phyloP scores from a whole-genome alignment of 2,329 filamentous ascomycete genomes.

The Trichoderma citrinoviride region DNA sequence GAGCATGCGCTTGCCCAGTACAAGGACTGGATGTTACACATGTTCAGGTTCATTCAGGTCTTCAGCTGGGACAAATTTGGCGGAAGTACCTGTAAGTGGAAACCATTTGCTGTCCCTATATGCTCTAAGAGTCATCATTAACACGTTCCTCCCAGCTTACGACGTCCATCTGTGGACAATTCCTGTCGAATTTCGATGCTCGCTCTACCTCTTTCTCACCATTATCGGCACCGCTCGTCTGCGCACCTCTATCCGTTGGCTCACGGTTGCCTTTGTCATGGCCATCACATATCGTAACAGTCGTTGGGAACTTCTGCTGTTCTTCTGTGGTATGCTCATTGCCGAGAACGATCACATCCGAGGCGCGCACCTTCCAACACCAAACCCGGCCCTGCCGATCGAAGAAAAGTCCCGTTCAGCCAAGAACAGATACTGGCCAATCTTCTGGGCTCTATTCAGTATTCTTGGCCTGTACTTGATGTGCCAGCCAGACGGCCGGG shows the following conservation, averaged over 20 bases:
- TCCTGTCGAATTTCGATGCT: constrained; percentile 58
- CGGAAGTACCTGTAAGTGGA: constrained; percentile 43
- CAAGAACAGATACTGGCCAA: constrained; percentile 21
- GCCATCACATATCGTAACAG: constrained; percentile 47
- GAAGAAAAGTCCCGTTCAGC: constrained; percentile 24
- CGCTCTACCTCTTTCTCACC: constrained; percentile 55
- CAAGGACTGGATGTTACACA: constrained; percentile 46
- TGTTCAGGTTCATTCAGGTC: constrained; percentile 51
- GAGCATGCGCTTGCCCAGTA: constrained; percentile 41
- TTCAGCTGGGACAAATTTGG: constrained; percentile 51
- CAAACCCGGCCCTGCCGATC: constrained; percentile 28
- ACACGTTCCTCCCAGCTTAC: constrained; percentile 37
- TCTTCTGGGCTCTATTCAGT: constrained; percentile 44
- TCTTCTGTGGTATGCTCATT: constrained; percentile 52
- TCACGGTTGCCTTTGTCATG: constrained; percentile 42
- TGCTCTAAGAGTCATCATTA: constrained; percentile 16
- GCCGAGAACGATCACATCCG: constrained; percentile 55
- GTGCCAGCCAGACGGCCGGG: constrained; percentile 38
- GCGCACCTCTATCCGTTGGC: constrained; percentile 41
- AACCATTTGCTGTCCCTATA: not conserved
- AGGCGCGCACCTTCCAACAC: constrained; percentile 41
- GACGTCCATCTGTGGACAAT: constrained; percentile 63
- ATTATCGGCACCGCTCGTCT: constrained; percentile 50
- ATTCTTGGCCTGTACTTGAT: constrained; percentile 53
- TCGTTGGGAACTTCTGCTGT: constrained; percentile 56